phyloP scores from a whole-genome alignment of 345 rosid species.

The Physaria fendleri region DNA sequence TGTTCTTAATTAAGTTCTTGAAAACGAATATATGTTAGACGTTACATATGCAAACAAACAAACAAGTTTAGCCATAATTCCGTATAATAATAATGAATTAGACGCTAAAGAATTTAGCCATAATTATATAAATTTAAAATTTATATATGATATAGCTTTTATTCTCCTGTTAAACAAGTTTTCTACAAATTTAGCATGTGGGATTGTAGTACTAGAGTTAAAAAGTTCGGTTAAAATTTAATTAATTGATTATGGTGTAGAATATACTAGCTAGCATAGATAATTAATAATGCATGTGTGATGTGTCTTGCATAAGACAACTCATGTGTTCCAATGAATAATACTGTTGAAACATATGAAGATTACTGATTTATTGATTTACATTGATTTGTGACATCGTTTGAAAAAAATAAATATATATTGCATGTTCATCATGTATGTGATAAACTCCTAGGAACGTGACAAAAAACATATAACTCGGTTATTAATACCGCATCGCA shows the following conservation, averaged over 20 bases:
- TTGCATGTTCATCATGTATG: no score
- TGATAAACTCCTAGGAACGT: no score
- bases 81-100: no score
- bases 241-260: neutral
- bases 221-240: neutral
- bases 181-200: neutral
- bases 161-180: no score
- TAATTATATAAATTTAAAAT: no score
- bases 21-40: neutral
- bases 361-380: no score
- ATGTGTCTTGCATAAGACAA: neutral
- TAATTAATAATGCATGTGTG: neutral
- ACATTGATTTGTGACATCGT: no score
- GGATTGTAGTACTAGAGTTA: neutral
- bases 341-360: neutral
- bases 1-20: neutral
- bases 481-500: no score
- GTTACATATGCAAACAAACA: neutral
- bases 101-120: no score
- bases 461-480: neutral
- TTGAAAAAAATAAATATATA: no score
- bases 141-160: no score
- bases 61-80: no score
- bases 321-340: neutral
- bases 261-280: neutral